A percentile compares a stretch with the other conserved stretches of the same genome.
Evolutionary conservation across 139 green algal species (phyloP).

Genomic region (Edaphochlamys debaryana): DNA sequence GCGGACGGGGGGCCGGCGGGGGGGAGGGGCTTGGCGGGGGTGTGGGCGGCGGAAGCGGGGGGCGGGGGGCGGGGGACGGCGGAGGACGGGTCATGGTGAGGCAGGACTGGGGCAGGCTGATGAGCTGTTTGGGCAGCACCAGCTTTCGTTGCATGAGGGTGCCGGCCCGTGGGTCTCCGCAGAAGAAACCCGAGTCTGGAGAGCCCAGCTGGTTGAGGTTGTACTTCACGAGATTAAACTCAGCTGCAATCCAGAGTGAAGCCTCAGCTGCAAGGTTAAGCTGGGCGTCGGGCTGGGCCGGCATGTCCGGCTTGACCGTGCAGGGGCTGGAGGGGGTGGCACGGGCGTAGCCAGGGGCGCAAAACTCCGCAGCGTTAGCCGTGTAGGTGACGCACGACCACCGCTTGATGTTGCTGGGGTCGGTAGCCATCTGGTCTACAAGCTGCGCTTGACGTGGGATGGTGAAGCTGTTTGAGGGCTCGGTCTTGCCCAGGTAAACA

Average conservation of each 20-base stretch:
- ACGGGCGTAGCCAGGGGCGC: background rate
- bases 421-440: background rate
- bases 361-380: background rate
- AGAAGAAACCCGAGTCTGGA: slow-evolving; percentile 24
- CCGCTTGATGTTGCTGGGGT: slow-evolving; percentile 14
- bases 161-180: slow-evolving; percentile 3
- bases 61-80: background rate
- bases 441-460: background rate
- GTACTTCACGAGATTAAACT: slow-evolving; percentile 16
- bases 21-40: background rate
- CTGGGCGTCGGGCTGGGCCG: no score
- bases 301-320: background rate
- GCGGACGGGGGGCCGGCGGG: background rate
- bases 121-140: background rate
- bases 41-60: background rate
- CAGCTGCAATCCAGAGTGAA: background rate
- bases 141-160: background rate
- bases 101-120: background rate
- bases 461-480: background rate
- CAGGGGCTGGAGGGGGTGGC: background rate
- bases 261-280: no score
- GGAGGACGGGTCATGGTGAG: background rate
- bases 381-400: slow-evolving; percentile 34
- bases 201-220: background rate
- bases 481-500: slow-evolving; percentile 37